Evolutionary conservation across 352 stramenopile species (phyloP), one percentile per base, ranked within the genome.

Genomic region (Discostella stelligera): DNA sequence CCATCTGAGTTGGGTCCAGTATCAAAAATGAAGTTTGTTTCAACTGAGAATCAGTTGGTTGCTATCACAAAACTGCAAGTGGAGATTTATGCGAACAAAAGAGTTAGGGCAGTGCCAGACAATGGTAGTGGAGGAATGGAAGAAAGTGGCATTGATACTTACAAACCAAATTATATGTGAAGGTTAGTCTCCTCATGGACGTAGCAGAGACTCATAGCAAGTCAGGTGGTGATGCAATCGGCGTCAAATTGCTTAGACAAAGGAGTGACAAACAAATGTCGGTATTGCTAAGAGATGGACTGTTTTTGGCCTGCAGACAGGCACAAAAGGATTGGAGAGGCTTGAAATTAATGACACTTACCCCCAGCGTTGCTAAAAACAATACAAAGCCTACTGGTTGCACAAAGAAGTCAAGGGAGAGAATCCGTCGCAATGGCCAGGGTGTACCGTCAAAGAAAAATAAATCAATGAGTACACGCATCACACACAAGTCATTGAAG

Each of bases 1-100:
- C 10, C 58, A 68, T 75, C 67, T 30, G 39, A 67, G n/a, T 25
- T 75, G 3, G 56, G 67, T 20, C 55, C 55, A 2, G 48, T 75
- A 7, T 21, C 23, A 41, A 55, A 44, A 9, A 68, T 75, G 41
- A 53, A 64, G 11, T 68, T 75, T 46, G 56, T 46, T 18, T 75
- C 67, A 8, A 54, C 67, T 23, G 53, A 52, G 6, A 71, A 66
- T 59, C 46, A 53, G 21, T 53, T 53, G 46, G 46, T 53, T 18
- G n/a, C 3, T 53, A 20, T 54, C 49, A 21, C 39, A 27, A 49
- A 20, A 20, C 23, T 49, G 21, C 46, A 18, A 14, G 46, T 53
- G 14, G 46, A 53, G 46, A 18, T 14, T 14, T 23, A 18, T 53
- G 21, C 9, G 46, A 53, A 53, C 46, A 2, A 53, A 53, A 53